Evolutionary conservation across 257 asterid genomes (phyloP).

Genomic region (Leptodermis oblonga): DNA sequence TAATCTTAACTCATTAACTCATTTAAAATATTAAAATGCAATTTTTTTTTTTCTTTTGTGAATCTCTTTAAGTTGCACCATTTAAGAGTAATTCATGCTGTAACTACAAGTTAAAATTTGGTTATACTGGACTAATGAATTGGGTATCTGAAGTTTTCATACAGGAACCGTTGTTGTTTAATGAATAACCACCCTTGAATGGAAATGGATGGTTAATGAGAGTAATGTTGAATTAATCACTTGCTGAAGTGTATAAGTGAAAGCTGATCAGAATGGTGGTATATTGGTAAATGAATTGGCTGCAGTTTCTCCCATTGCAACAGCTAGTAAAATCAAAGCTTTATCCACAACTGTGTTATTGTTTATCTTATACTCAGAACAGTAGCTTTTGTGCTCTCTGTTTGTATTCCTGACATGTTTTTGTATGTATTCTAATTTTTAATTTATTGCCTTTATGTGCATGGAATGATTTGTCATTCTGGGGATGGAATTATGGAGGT

Average conservation of each 20-base stretch:
- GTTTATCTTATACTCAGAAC: not conserved
- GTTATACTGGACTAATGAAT: conserved; percentile 46
- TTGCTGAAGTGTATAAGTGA: conserved; percentile 18
- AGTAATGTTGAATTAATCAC: conserved; percentile 26
- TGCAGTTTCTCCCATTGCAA: not conserved
- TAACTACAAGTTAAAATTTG: conserved; percentile 12
- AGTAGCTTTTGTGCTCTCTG: not conserved
- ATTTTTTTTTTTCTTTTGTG: conserved; percentile 20
- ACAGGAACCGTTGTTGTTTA: conserved; percentile 49
- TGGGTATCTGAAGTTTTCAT: conserved; percentile 46
- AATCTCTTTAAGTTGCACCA: conserved; percentile 27
- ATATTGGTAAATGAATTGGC: conserved; percentile 5
- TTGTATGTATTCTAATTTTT: not conserved
- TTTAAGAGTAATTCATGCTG: conserved; percentile 13
- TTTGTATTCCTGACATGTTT: not conserved
- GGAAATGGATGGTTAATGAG: conserved; percentile 32
- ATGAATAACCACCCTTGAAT: conserved; percentile 29
- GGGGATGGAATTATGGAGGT: not conserved
- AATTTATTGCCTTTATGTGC: not conserved
- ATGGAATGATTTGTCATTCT: too few relatives aligned
- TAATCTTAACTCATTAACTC: conserved; percentile 81
- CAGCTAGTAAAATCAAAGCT: not conserved
- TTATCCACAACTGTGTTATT: not conserved
- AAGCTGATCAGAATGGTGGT: conserved; percentile 24
- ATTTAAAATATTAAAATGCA: conserved; percentile 39